These are phyloP conservation scores for Hericium erinaceus DNA, from an alignment of 768 basidiomycete species.

Conservation along the genomic window DNA sequence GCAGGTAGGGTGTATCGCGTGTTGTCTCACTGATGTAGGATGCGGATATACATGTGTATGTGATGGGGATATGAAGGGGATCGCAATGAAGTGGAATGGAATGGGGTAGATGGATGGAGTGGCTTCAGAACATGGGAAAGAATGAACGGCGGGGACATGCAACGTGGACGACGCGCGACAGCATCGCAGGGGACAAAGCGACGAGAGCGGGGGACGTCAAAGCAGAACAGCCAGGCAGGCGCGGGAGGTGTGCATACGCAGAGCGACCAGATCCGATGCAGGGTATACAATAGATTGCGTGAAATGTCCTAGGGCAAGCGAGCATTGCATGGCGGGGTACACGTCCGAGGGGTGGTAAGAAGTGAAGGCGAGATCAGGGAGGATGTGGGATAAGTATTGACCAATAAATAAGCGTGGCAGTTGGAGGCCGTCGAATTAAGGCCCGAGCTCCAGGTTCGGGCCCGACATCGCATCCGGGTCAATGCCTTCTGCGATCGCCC, in stretches of 20 bases:
- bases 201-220: background rate
- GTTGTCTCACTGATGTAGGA: background rate
- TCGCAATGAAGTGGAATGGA: background rate
- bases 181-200: background rate
- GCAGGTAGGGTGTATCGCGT: background rate
- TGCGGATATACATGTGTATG: background rate
- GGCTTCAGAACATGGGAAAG: background rate
- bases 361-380: background rate
- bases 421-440: background rate
- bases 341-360: too few species aligned
- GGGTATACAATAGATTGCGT: background rate
- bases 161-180: background rate
- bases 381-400: background rate
- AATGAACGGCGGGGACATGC: too few species aligned
- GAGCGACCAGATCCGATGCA: background rate
- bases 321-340: too few species aligned
- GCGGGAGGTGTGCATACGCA: background rate
- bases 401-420: background rate
- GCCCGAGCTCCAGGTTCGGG: background rate
- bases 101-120: background rate
- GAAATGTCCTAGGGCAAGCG: too few species aligned
- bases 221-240: background rate
- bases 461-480: constrained; percentile 11
- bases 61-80: background rate
- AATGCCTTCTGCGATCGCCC: constrained; percentile 13